Base-by-base conservation (phyloP, 2,329 filamentous ascomycete species). In the Fusarium dlaminii region DNA sequence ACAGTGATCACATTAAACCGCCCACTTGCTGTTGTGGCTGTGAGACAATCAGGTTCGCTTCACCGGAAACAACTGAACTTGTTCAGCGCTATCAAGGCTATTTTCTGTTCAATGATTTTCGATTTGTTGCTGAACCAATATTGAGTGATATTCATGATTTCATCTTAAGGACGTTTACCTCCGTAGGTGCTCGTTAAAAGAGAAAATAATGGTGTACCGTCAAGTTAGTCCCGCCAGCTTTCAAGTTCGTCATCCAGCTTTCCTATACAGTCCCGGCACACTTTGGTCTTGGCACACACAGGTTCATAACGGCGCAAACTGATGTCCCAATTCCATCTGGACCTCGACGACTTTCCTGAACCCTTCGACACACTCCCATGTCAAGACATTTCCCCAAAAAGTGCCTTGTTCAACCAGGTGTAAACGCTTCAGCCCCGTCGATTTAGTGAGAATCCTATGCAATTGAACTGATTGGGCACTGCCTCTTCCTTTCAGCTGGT, bases 1-100 rank as follows among this genome's bases (percentile, higher is more conserved):
- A 75, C 72, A 75, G 72, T 73, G 61, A 67, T 70, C 55, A 63
- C 72, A 75, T 58, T 55, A 70, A 75, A 46, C 54, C 58, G 39
- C 61, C 72, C 72, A 75, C 72, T 60, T 37, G 58, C 61, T 75
- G 65, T 62, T 73, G 72, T 75, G 72, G 72, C 65, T 73, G 68
- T 70, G 72, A 75, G 64, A 75, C 72, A 73, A 30, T 57, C 62
- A 75, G 64, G 57, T 56, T 74, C 49, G 72, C 55, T 73, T 70
- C 68, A 57, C 59, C 59, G 51, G 63, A 71, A 61, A 55, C 54
- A 52, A 60, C 60, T 74, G 67, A 56, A 34, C 49, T 60, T 46
- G 48, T 40, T 37, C 36, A 37, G 39, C 30, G 43, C 43, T 49
- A 62, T 46, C 46, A 43, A 55, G 32, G 37, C 55, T 56, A 45